Base-by-base conservation (phyloP, 768 basidiomycete species). In the Paxillus ammoniavirescens region DNA sequence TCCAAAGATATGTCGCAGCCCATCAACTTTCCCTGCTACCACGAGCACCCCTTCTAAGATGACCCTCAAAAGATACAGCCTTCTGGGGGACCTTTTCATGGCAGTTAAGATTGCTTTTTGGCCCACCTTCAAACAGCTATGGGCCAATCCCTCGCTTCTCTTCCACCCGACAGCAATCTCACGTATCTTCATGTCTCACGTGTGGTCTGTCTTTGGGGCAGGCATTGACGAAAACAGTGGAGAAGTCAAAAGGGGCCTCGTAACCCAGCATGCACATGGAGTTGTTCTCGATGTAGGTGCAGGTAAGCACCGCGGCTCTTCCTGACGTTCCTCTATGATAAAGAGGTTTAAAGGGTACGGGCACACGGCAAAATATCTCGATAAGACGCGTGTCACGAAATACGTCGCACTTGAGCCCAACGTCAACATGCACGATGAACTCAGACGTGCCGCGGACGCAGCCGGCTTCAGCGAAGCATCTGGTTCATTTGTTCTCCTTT, bases 401-500 rank as follows among this genome's bases (percentile, higher is more conserved):
- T 90, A 91, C 58, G 72, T 90, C 45, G 89, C 87, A 1, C 65
- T 91, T 5, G 89, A 91, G 61, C 89, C 89, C 6, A 91, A 89
- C 59, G 50, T 57, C 5, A 67, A 72, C 50, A 87, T 89, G 87
- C 86, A 90, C 61, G 52, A 70, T 5, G 63, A 73, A 15, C 78
- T 91, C 36, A 77, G 82, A 23, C 64, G 61, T 2, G 63, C 65
- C 4, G 88, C 87, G 4, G 64, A 70, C 26, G 63, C 67, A 2
- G 77, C 73, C 5, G 86, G 87, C 1, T 87, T 76, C 63, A 68
- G 51, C 9, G 84, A 86, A 58, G 67, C 68, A 14, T 73, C 77
- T 14, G 82, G 82, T 2, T 75, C 78, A 0, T 71, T 89, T 2
- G 40, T 82, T 42, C 77, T 92, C 53, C 77, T 90, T 10, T 61